phyloP scores from a whole-genome alignment of 2,329 filamentous ascomycete species.

The Pseudogymnoascus sp. region DNA sequence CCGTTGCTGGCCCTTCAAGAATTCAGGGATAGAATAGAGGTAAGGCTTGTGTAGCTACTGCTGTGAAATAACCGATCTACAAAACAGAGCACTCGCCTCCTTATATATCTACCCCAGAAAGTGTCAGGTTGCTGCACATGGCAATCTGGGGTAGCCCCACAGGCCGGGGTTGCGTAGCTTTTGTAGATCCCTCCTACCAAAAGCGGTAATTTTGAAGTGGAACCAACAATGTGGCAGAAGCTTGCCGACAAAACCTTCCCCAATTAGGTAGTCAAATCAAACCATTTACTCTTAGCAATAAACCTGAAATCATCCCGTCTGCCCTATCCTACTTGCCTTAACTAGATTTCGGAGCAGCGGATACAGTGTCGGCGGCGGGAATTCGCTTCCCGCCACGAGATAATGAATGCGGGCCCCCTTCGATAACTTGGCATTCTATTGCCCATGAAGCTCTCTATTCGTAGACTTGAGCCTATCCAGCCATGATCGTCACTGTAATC shows the following conservation, averaged over 20 bases:
- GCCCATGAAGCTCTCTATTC: background rate
- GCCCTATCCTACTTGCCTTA: background rate
- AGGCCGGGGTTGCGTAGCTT: background rate
- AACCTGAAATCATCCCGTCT: background rate
- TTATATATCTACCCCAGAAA: constrained; percentile 8
- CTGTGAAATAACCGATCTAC: background rate
- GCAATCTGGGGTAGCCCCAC: constrained; percentile 6
- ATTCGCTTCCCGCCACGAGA: background rate
- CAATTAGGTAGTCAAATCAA: background rate
- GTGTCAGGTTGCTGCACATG: background rate
- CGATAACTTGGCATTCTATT: background rate
- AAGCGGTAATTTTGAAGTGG: constrained; percentile 7
- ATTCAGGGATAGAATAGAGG: background rate
- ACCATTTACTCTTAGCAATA: background rate
- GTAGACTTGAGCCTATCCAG: background rate
- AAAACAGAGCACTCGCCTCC: background rate
- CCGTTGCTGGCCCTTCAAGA: background rate
- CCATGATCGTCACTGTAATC: background rate
- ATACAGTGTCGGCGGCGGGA: background rate
- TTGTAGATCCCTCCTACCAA: background rate
- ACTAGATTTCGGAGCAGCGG: background rate
- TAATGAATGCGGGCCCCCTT: background rate
- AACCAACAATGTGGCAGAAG: background rate
- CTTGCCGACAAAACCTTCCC: background rate
- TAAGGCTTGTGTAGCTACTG: background rate